Percentiles rank a stretch among this genome's conserved stretches.
Conservation (phyloP, 352 stramenopile species). For the Globisporangium paroecandrum region DNA sequence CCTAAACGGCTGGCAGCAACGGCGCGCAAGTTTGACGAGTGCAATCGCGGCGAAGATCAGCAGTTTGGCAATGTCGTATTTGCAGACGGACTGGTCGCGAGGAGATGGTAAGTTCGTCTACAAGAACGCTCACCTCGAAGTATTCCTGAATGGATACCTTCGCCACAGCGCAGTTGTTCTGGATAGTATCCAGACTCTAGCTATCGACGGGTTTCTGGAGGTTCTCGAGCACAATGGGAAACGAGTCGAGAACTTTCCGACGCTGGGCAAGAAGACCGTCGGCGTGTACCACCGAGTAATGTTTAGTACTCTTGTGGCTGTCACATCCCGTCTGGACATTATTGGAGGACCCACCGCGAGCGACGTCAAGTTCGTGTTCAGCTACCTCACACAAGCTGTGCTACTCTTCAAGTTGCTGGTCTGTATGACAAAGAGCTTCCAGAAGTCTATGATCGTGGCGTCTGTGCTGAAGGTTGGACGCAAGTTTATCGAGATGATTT, state of each 20-base stretch:
- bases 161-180: constrained; percentile 33
- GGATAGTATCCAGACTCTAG: constrained; percentile 46
- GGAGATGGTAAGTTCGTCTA: constrained; percentile 37
- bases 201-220: constrained; percentile 38
- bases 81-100: constrained; percentile 47
- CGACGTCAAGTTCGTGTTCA: constrained; percentile 35
- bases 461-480: constrained; percentile 50
- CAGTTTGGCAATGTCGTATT: constrained; percentile 28
- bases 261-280: constrained; percentile 52
- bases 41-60: constrained; percentile 35
- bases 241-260: constrained; percentile 25
- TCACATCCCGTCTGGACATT: constrained; percentile 40
- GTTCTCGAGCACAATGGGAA: constrained; percentile 33
- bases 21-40: constrained; percentile 11
- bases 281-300: constrained; percentile 44
- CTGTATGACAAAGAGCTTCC: constrained; percentile 54
- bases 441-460: constrained; percentile 41
- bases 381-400: constrained; percentile 47
- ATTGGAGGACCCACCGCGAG: constrained; percentile 10
- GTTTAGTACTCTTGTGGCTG: constrained; percentile 40
- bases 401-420: constrained; percentile 66
- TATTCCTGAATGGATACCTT: constrained; percentile 40
- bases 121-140: constrained; percentile 35
- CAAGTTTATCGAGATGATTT: constrained; percentile 51
- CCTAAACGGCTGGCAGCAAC: constrained; percentile 15